Base-by-base conservation (phyloP, 192 early-diverging fungal genomes). In the Chytriomyces sp. region DNA sequence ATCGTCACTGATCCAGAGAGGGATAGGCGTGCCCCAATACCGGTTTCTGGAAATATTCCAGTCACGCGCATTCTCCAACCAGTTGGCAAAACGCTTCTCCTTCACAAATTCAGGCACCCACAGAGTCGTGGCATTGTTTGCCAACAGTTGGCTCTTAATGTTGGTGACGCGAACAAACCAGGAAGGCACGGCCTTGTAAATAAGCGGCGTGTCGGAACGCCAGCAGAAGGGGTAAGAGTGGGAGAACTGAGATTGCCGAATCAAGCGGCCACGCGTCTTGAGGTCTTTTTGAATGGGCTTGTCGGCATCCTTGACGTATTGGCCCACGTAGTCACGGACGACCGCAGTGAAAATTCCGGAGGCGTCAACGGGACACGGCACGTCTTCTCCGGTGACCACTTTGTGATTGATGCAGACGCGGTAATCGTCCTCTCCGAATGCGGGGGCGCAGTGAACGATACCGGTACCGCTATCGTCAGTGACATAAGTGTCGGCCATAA, bases 1-100 rank as follows among this genome's bases (percentile, higher is more conserved):
- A 77, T 99, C 98, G 7, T 95, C 96, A 77, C 90, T 94, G 71
- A 88, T 91, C 98, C 98, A 99, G 52, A 99, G 80, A 32, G 98
- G 98, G 59, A 99, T 96, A 55, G 98, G 98, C n/a, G 98, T 99
- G 72, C 98, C 98, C 98, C 98, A 99, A 88, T 93, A 99, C 66
- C 98, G 91, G 79, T 92, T 94, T 73, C 98, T 93, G 34, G 96
- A 98, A 61, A 99, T 86, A 72, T 94, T 94, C 98, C 98, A 99
- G 83, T 99, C 98, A 56, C 95, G 91, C 12, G 94, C 94, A 60
- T 91, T 91, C 44, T 84, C 91, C 73, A 98, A 89, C 98, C 98
- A 99, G 88, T 98, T 96, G 61, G 88, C 91, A 78, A 99, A 99
- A 36, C 96, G 89, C 86, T 95, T 95, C 73, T 99, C 98, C 81